Conservation (phyloP, 768 basidiomycete species). For the Royoungia palumana region DNA sequence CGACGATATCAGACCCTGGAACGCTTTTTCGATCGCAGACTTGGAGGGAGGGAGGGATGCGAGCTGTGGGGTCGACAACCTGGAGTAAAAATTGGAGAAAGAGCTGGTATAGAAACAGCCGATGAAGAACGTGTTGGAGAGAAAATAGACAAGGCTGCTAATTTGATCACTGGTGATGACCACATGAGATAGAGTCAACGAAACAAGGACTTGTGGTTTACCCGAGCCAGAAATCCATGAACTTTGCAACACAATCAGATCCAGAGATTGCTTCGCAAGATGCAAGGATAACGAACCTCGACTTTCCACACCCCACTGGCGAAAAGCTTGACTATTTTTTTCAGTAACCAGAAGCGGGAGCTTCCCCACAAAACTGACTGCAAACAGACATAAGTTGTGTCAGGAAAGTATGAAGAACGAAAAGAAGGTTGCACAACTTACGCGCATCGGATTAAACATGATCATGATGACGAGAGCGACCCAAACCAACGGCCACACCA, state of each 20-base stretch:
- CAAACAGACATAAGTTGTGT: no score
- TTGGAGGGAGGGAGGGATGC: background rate
- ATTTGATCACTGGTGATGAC: constrained; percentile 60
- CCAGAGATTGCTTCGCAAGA: background rate
- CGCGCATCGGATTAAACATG: no score
- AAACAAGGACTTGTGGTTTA: constrained; percentile 29
- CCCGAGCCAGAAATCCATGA: constrained; percentile 89
- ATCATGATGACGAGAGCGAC: no score
- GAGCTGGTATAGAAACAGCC: constrained; percentile 61
- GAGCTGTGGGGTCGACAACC: background rate
- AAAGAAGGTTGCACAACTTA: no score
- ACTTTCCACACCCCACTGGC: constrained; percentile 39
- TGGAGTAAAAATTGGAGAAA: background rate
- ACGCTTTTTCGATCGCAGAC: background rate
- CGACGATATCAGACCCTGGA: background rate
- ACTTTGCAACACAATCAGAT: constrained; percentile 37
- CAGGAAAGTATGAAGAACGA: no score
- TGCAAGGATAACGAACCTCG: constrained; percentile 46
- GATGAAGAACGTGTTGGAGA: constrained; percentile 69
- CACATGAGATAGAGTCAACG: background rate
- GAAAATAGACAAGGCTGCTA: constrained; percentile 70
- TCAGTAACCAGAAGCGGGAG: no score
- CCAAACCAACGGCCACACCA: no score
- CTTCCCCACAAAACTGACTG: no score
- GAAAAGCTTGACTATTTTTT: no score